Evolutionary conservation across 352 stramenopile genomes (phyloP).

Genomic region (Phytophthora agathidicida): DNA sequence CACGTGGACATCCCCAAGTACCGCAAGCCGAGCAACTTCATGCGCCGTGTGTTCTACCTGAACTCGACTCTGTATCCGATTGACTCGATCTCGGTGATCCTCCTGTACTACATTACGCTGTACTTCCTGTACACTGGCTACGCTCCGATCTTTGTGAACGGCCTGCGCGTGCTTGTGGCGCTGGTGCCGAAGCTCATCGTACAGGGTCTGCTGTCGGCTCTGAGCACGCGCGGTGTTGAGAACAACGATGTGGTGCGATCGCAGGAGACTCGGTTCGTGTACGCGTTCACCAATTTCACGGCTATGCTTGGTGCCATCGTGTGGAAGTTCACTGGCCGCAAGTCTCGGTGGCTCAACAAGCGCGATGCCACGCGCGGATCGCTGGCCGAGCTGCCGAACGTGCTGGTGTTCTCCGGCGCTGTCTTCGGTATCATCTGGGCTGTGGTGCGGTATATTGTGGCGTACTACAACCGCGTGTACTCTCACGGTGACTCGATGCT

Average conservation of each 20-base stretch:
- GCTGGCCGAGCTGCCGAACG: conserved; percentile 79
- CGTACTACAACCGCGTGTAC: conserved; percentile 75
- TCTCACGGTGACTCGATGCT: conserved; percentile 82
- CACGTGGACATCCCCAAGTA: conserved; percentile 78
- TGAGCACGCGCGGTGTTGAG: conserved; percentile 79
- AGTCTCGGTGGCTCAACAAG: conserved; percentile 77
- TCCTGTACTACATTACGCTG: conserved; percentile 87
- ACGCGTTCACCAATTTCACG: conserved; percentile 83
- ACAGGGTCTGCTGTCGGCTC: conserved; percentile 69
- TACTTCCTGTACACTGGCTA: conserved; percentile 90
- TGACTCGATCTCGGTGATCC: conserved; percentile 72
- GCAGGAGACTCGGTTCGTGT: conserved; percentile 82
- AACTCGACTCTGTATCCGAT: conserved; percentile 86
- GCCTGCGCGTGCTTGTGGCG: conserved; percentile 66
- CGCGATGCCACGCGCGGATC: conserved; percentile 64
- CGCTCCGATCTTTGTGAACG: conserved; percentile 80
- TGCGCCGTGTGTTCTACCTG: conserved; percentile 86
- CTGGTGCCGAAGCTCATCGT: conserved; percentile 82
- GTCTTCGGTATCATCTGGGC: conserved; percentile 82
- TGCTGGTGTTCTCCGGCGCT: conserved; percentile 79
- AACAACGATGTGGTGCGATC: conserved; percentile 85
- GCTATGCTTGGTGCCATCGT: conserved; percentile 78
- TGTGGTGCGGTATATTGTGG: conserved; percentile 80
- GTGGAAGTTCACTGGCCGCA: conserved; percentile 84
- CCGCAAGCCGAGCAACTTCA: conserved; percentile 82